Base-by-base conservation (phyloP, 352 stramenopile species). In the Phytophthora pseudosyringae region DNA sequence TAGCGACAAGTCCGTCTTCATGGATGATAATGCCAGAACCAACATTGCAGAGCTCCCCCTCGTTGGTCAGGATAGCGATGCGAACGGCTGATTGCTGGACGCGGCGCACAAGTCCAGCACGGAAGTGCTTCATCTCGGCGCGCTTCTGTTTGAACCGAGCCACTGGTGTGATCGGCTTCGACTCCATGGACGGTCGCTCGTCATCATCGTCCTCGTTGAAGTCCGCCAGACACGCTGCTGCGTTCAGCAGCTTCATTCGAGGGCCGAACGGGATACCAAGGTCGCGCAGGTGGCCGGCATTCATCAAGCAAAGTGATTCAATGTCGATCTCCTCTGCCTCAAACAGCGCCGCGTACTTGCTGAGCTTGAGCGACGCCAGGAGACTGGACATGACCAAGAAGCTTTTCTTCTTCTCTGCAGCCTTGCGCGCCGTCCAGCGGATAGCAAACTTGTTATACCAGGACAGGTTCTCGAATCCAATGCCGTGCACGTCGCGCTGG, bases 251-350 rank as follows among this genome's bases (percentile, higher is more conserved):
- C 67, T 95, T 95, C 77, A 94, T 93, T 6, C 88, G 83, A 28
- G 88, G 88, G 1, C 88, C 88, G 18, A 93, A 90, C 5, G 88
- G 88, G 48, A 95, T 94, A 21, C 88, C 88, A 16, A 95, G 67
- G 46, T 95, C 88, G 4, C 88, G 81, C 32, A 95, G 52, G 39
- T 95, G 85, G 3, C 88, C 88, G 13, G 88, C 85, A 52, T 95
- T 95, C 88, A 95, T 95, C 39, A 95, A 62, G 44, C 85, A 94
- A 4, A 95, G 66, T 25, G 86, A 91, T 50, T 95, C 88, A 59
- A 95, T 91, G 41, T 95, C 88, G 58, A 95, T 95, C 57, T 95
- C 88, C 64, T 95, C 88, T n/a, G 83, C 80, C 35, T 95, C 88
- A 45, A 95, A 95, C 21, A 95, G 75, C 11, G 88, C 80, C 25